Evolutionary conservation across 2,329 filamentous ascomycete genomes (phyloP).

Genomic region (Alternaria sp.): DNA sequence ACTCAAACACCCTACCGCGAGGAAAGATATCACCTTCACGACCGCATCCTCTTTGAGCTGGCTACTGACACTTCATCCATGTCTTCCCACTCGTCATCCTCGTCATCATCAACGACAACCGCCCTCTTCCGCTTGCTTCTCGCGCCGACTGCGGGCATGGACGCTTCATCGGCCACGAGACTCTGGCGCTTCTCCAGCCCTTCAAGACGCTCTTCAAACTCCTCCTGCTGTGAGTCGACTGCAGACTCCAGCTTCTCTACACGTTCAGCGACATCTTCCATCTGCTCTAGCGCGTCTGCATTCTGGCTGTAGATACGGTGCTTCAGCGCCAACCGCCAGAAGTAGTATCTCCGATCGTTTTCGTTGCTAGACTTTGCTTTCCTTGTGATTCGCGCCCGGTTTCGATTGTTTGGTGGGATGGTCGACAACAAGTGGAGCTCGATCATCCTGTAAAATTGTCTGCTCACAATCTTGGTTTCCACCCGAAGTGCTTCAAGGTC

Average conservation of each 20-base stretch:
- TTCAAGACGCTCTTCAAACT: constrained; percentile 73
- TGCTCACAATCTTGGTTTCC: constrained; percentile 72
- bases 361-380: constrained; percentile 58
- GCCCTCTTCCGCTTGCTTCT: constrained; percentile 41
- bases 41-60: constrained; percentile 37
- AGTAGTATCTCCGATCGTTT: constrained; percentile 68
- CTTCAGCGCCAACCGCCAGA: constrained; percentile 80
- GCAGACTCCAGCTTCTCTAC: constrained; percentile 76
- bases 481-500: constrained; percentile 64
- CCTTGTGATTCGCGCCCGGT: constrained; percentile 54
- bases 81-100: constrained; percentile 49
- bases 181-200: constrained; percentile 47
- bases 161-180: constrained; percentile 25
- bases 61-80: constrained; percentile 36
- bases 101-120: constrained; percentile 47
- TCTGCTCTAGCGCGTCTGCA: constrained; percentile 70
- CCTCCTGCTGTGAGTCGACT: constrained; percentile 70
- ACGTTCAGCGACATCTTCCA: constrained; percentile 69
- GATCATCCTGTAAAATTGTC: constrained; percentile 77
- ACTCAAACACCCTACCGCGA: background rate
- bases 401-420: constrained; percentile 59
- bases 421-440: constrained; percentile 75
- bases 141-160: constrained; percentile 15
- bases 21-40: constrained; percentile 8
- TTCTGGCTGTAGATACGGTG: constrained; percentile 79